Conservation (phyloP, 2,329 filamentous ascomycete genomes). For the Cytospora piceicola region DNA sequence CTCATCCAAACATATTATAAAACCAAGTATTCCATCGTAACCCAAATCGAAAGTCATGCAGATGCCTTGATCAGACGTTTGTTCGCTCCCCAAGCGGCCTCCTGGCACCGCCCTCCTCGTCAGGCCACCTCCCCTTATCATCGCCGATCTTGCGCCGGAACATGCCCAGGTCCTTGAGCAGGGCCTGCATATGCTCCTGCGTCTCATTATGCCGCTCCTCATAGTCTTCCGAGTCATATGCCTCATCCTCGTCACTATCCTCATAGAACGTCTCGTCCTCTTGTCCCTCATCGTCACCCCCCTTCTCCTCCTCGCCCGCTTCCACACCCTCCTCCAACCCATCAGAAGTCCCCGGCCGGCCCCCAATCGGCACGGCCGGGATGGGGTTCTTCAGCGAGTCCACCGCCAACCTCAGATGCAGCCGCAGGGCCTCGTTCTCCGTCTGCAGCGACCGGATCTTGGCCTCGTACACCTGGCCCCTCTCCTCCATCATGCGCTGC, state of each 20-base stretch:
- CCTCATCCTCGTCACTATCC: conserved; percentile 62
- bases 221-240: conserved; percentile 54
- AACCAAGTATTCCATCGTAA: neutral
- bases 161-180: conserved; percentile 77
- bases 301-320: conserved; percentile 29
- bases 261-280: conserved; percentile 49
- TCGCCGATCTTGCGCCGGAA: conserved; percentile 87
- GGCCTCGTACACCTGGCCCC: conserved; percentile 84
- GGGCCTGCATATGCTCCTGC: conserved; percentile 82
- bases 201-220: conserved; percentile 65
- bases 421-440: conserved; percentile 85
- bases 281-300: conserved; percentile 27
- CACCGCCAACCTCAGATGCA: conserved; percentile 86
- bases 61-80: conserved; percentile 40
- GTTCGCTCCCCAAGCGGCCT: conserved; percentile 51
- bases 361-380: conserved; percentile 55
- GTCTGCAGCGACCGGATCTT: conserved; percentile 90
- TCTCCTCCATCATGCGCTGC: conserved; percentile 96
- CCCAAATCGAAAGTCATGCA: too few species aligned
- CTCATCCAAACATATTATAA: neutral
- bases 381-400: conserved; percentile 92
- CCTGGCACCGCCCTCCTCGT: conserved; percentile 61
- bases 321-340: conserved; percentile 34
- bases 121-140: conserved; percentile 74
- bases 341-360: conserved; percentile 39